phyloP scores from a whole-genome alignment of 805 yeast species.

The Cyberlindnera euphorbiiphila region DNA sequence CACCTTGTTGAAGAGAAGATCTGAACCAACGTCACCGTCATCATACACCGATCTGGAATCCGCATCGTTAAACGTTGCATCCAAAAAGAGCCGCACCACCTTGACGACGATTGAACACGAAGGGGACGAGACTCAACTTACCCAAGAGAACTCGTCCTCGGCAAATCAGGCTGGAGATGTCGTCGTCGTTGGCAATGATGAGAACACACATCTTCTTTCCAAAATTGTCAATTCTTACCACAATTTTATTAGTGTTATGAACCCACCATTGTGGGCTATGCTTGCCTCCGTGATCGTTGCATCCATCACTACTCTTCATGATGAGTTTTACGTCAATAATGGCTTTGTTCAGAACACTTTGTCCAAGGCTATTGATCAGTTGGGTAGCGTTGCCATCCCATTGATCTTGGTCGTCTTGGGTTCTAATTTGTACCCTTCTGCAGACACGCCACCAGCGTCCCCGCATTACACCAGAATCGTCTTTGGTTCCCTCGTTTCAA shows the following conservation, averaged over 20 bases:
- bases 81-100: constrained; percentile 1
- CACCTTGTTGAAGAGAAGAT: constrained; percentile 54
- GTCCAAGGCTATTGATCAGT: constrained; percentile 56
- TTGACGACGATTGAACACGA: constrained; percentile 3
- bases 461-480: constrained; percentile 60
- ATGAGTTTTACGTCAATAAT: constrained; percentile 49
- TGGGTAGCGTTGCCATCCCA: constrained; percentile 79
- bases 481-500: constrained; percentile 63
- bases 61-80: neutral
- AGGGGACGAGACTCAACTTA: too few relatives aligned
- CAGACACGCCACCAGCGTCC: constrained; percentile 64
- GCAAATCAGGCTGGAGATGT: too few relatives aligned
- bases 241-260: constrained; percentile 48
- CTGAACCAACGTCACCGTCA: neutral
- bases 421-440: constrained; percentile 66
- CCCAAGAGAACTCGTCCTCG: too few relatives aligned
- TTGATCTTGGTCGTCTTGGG: constrained; percentile 73
- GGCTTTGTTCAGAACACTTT: constrained; percentile 67
- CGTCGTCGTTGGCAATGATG: neutral
- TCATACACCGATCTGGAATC: constrained; percentile 2
- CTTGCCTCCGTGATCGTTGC: constrained; percentile 65
- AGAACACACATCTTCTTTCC: neutral
- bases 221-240: neutral
- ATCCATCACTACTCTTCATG: constrained; percentile 54
- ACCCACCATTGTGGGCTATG: constrained; percentile 83